phyloP scores from a whole-genome alignment of 805 yeast genomes.

The Candida loeiensis region DNA sequence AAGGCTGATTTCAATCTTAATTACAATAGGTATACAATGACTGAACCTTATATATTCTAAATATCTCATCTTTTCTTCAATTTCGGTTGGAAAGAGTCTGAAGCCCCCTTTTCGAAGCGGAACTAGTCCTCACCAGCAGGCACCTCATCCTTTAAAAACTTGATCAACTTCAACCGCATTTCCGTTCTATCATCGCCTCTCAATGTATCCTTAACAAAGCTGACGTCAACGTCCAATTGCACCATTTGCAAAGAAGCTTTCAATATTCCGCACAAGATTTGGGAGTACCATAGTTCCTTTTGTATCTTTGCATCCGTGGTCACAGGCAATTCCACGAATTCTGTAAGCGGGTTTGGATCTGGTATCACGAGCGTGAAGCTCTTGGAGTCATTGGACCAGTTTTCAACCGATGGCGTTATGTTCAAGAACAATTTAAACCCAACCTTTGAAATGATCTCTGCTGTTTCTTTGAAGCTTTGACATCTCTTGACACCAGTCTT shows the following conservation, averaged over 20 bases:
- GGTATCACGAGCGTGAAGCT: constrained; percentile 67
- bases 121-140: constrained; percentile 95
- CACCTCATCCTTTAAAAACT: constrained; percentile 83
- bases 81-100: no score
- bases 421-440: constrained; percentile 91
- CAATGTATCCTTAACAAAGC: constrained; percentile 73
- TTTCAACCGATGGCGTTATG: constrained; percentile 67
- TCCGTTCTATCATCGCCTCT: constrained; percentile 84
- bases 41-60: no score
- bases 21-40: no score
- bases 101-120: no score
- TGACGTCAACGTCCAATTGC: constrained; percentile 83
- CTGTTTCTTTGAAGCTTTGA: constrained; percentile 73
- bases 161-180: constrained; percentile 64
- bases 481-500: constrained; percentile 86
- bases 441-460: constrained; percentile 78
- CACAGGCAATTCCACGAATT: constrained; percentile 86
- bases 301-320: constrained; percentile 61
- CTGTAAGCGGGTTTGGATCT: constrained; percentile 83
- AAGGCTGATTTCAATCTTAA: no score
- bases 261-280: constrained; percentile 82
- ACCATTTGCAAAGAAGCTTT: constrained; percentile 95
- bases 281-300: constrained; percentile 87
- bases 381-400: constrained; percentile 75
- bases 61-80: no score